A percentile compares a stretch with the other conserved stretches of the same genome.
These are phyloP conservation scores for Mitragyna speciosa DNA, from an alignment of 257 asterid genomes.

Conservation along the genomic window DNA sequence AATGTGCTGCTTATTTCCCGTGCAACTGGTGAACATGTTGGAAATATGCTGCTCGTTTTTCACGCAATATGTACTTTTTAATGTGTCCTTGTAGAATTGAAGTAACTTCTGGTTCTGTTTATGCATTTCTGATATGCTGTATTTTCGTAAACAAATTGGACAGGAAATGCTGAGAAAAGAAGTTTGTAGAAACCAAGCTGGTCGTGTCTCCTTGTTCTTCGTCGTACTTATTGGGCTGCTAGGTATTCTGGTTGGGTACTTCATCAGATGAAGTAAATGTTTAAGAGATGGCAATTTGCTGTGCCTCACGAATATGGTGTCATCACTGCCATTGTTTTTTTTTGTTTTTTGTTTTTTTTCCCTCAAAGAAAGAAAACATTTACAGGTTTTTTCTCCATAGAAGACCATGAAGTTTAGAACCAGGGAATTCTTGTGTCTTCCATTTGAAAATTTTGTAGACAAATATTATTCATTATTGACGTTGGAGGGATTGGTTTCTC, in stretches of 20 bases:
- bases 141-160: neutral
- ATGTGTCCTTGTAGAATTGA: neutral
- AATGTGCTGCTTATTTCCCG: too few species aligned
- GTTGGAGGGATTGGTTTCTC: neutral
- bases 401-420: neutral
- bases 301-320: neutral
- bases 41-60: neutral
- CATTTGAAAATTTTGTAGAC: neutral
- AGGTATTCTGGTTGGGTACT: slow-evolving; percentile 61
- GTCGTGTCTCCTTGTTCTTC: slow-evolving; percentile 36
- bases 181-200: slow-evolving; percentile 37
- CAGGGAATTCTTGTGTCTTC: neutral
- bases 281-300: slow-evolving; percentile 5
- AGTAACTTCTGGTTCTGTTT: neutral
- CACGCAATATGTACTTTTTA: neutral
- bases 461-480: neutral
- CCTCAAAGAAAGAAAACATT: neutral
- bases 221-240: slow-evolving; percentile 44
- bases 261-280: slow-evolving; percentile 41
- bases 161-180: slow-evolving; percentile 55
- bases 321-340: neutral
- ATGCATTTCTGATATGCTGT: neutral
- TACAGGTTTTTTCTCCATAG: neutral
- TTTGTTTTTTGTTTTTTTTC: neutral
- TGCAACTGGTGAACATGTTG: neutral